These are phyloP conservation scores for Alternaria arbusti DNA, from an alignment of 2,329 filamentous ascomycete species.

Conservation along the genomic window DNA sequence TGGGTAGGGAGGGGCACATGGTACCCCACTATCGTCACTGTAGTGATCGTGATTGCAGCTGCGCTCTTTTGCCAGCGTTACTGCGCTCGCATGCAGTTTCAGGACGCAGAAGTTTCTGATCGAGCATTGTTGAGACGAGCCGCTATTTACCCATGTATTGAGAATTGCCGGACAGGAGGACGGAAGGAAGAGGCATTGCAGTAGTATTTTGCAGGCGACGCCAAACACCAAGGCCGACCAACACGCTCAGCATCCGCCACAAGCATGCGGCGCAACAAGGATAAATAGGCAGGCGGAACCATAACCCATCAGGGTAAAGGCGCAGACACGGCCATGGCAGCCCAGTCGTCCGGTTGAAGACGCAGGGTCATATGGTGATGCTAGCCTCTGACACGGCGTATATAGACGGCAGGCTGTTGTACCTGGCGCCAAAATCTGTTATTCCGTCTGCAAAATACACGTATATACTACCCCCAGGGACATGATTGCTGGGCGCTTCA, in stretches of 20 bases:
- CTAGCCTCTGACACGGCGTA: constrained; percentile 30
- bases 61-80: constrained; percentile 9
- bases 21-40: constrained; percentile 22
- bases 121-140: constrained; percentile 7
- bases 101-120: background rate
- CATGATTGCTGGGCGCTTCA: constrained; percentile 25
- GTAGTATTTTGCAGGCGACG: background rate
- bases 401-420: constrained; percentile 26
- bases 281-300: constrained; percentile 26
- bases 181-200: background rate
- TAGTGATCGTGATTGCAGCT: constrained; percentile 5
- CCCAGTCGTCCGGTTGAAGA: constrained; percentile 31
- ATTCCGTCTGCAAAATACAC: constrained; percentile 19
- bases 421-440: constrained; percentile 19
- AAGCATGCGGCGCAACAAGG: constrained; percentile 19
- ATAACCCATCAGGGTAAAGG: constrained; percentile 24
- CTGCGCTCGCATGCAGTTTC: constrained; percentile 3
- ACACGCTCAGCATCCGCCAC: background rate
- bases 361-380: constrained; percentile 23
- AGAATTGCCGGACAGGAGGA: constrained; percentile 4
- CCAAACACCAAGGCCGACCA: background rate
- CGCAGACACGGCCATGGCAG: constrained; percentile 4
- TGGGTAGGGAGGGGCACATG: constrained; percentile 22
- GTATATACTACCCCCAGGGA: constrained; percentile 8
- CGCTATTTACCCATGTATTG: constrained; percentile 9